Base-by-base conservation (phyloP, 1,284 basidiomycete species). In the Cryptococcus sp. region DNA sequence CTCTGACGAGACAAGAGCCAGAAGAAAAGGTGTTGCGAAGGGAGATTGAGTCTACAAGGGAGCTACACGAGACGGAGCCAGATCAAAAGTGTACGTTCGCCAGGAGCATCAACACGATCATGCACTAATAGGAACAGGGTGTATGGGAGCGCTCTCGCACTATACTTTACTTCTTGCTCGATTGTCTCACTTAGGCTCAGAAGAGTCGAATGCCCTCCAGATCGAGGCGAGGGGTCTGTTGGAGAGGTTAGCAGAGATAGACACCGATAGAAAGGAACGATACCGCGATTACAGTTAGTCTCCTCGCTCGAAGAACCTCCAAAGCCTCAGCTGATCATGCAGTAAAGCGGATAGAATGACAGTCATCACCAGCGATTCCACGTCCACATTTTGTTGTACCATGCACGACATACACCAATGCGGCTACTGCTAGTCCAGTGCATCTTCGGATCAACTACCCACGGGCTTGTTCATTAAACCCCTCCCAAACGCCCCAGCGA, bases 21-120 rank as follows among this genome's bases (percentile, higher is more conserved):
- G 76, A 81, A 45, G 71, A 75, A 50, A 66, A 69, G 0, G 66
- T 86, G 3, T 71, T 97, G 6, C 73, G 80, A 44, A 78, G 84
- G n/a, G 94, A 99, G 71, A 85, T 97, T 28, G 62, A 65, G 1
- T 78, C 81, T 5, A 93, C 97, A 45, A 77, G 85, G 57, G 90
- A 95, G 58, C 77, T 99, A n/a, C 75, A 92, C 33, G 83, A 86
- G 40, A 82, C 92, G 51, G 89, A 97, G 65, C 85, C 92, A 1
- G 89, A 94, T 56, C 90, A 88, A 57, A 95, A 91, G 78, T 97
- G 94, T 90, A 66, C 51, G 84, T 44, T 11, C 18, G n/a, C 28
- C 19, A 24, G 5, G 5, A 39, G 11, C 2, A n/a, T n/a, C n/a
- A n/a, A n/a, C n/a, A n/a, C n/a, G n/a, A n/a, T n/a, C n/a, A n/a